Percentiles rank a stretch among this genome's conserved stretches.
These are phyloP conservation scores for Deinandra increscens DNA, from an alignment of 129 eudicot species.

Conservation along the genomic window DNA sequence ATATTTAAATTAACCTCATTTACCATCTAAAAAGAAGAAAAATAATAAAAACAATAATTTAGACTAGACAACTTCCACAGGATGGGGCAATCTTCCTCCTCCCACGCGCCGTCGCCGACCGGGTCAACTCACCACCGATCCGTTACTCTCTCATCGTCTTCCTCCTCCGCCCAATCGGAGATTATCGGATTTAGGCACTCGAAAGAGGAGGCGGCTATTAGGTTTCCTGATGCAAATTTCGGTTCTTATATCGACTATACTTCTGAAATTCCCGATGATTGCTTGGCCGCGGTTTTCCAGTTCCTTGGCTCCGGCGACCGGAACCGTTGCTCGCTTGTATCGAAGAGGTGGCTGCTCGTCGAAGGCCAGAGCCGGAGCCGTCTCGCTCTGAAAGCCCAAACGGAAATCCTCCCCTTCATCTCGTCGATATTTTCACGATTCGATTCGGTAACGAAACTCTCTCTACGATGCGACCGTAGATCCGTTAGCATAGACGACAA, in stretches of 20 bases:
- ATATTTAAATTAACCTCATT: neutral
- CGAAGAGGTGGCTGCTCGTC: constrained; percentile 55
- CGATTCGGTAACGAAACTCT: constrained; percentile 65
- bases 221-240: constrained; percentile 45
- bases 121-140: constrained; percentile 33
- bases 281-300: constrained; percentile 64
- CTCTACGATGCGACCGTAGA: constrained; percentile 68
- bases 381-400: constrained; percentile 52
- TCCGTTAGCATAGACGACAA: constrained; percentile 50
- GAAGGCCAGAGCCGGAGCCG: constrained; percentile 81
- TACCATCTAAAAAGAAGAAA: neutral
- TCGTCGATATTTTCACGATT: constrained; percentile 54
- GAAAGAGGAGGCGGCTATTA: constrained; percentile 34
- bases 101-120: constrained; percentile 30
- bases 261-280: constrained; percentile 68
- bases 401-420: constrained; percentile 35
- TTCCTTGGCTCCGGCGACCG: constrained; percentile 61
- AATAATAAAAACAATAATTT: neutral
- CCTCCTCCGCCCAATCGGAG: constrained; percentile 26
- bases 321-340: constrained; percentile 61
- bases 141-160: constrained; percentile 7
- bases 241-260: constrained; percentile 42
- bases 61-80: neutral
- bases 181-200: neutral
- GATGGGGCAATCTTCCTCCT: constrained; percentile 53